Conservation (phyloP, 306 rosid genomes). For the Mimosa bimucronata region DNA sequence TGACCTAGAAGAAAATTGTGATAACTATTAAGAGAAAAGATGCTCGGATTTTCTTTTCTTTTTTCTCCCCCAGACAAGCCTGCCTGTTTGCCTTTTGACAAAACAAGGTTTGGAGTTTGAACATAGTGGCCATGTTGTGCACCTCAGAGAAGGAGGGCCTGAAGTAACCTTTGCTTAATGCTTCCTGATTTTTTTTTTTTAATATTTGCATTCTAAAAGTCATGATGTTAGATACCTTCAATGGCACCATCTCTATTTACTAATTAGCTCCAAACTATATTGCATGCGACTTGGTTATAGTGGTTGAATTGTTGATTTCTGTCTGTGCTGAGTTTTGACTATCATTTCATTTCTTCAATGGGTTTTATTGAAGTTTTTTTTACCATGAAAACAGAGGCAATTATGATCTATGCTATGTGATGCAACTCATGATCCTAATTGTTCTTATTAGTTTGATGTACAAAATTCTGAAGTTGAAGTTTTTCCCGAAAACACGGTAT, state of each 20-base stretch:
- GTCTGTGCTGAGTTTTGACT: constrained; percentile 20
- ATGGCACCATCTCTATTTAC: neutral
- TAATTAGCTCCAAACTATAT: constrained; percentile 5
- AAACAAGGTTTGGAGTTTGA: neutral
- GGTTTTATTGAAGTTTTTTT: constrained; percentile 11
- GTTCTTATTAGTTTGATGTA: no score
- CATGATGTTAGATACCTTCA: constrained; percentile 14
- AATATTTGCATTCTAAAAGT: neutral
- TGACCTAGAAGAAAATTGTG: neutral
- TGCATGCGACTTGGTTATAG: constrained; percentile 13
- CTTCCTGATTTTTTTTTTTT: neutral
- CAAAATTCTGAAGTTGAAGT: neutral
- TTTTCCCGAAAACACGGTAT: neutral
- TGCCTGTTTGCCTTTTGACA: neutral
- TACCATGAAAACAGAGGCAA: no score
- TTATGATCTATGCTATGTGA: no score
- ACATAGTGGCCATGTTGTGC: neutral
- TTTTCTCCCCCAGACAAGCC: neutral
- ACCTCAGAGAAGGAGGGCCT: neutral
- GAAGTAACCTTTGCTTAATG: neutral
- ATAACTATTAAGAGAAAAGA: neutral
- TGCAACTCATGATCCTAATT: no score
- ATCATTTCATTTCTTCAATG: constrained; percentile 8
- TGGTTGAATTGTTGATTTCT: neutral
- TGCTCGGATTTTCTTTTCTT: neutral